These are phyloP conservation scores for Anthostomella pinea DNA, from an alignment of 2,329 filamentous ascomycete species.

Conservation along the genomic window DNA sequence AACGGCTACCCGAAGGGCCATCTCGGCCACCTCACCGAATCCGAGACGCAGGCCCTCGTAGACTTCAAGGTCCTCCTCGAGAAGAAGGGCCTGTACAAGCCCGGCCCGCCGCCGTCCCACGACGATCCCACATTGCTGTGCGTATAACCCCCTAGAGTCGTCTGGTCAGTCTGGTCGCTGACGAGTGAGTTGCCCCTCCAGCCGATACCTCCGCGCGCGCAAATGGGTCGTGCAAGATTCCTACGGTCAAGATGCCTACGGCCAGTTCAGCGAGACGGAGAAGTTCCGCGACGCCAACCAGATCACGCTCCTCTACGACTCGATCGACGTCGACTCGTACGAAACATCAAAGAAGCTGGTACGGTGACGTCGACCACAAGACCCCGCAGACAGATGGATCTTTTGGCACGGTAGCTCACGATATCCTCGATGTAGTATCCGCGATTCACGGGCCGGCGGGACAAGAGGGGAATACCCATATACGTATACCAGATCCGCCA, in stretches of 20 bases:
- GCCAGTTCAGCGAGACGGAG: constrained; percentile 85
- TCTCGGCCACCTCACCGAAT: constrained; percentile 68
- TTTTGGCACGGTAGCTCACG: constrained; percentile 21
- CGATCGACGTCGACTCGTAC: constrained; percentile 81
- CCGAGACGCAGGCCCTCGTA: constrained; percentile 64
- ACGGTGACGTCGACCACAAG: constrained; percentile 10
- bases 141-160: constrained; percentile 27
- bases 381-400: constrained; percentile 3
- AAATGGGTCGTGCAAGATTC: constrained; percentile 78
- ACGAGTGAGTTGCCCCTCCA: constrained; percentile 34
- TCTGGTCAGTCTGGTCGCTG: no score
- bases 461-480: constrained; percentile 85
- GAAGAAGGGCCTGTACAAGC: constrained; percentile 62
- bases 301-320: constrained; percentile 76
- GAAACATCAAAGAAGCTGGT: constrained; percentile 77
- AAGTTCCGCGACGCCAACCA: constrained; percentile 80
- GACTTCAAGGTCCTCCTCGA: constrained; percentile 69
- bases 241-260: constrained; percentile 76
- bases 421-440: constrained; percentile 62
- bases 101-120: constrained; percentile 58
- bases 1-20: constrained; percentile 72
- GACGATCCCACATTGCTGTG: constrained; percentile 73
- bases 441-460: constrained; percentile 90
- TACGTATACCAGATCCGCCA: constrained; percentile 87
- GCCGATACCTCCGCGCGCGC: constrained; percentile 81